Base-by-base conservation (phyloP, 2,329 filamentous ascomycete genomes). In the Ophiostoma quercus region DNA sequence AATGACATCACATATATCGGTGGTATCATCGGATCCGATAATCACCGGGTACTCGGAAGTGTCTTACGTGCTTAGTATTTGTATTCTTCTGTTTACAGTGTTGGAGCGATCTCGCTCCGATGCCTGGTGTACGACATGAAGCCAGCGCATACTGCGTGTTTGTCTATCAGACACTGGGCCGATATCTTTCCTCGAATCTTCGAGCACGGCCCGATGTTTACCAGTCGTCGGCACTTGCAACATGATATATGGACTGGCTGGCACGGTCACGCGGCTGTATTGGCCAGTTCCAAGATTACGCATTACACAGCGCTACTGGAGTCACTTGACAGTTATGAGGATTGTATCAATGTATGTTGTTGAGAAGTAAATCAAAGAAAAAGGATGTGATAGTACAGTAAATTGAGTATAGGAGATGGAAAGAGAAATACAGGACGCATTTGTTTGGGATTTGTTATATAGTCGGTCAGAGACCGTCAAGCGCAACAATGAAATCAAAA, bases 71-170 rank as follows among this genome's bases (percentile, higher is more conserved):
- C 57, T 62, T 25, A 12, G 6, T 12, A 12, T 57, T 34, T 34
- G 34, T 25, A 1, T 54, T 54, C n/a, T 9, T 39, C 37, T 47
- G 14, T 47, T 1, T 5, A 47, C 8, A n/a, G 1, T 62, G 32
- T 62, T 62, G 32, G 12, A 65, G 62, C 62, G 34, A 41, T 65
- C 62, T 39, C 34, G 62, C 62, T 25, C n/a, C 62, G 62, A 39
- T 39, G 62, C 34, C 11, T 8, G n/a, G 34, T 39, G 62, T 65
- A 19, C 34, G 34, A 41, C 32, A n/a, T 41, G 39, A 8, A 37
- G 62, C 62, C 62, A 65, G 25, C 54, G 54, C 34, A 37, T 65
- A 3, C n/a, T 8, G 22, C n/a, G 22, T 60, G n/a, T 60, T 9
- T 39, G 37, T 29, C 25, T 29, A 29, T 29, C 25, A 29, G 25